Conservation (phyloP, 2,329 filamentous ascomycete species). For the Sporothrix brunneoviolacea region DNA sequence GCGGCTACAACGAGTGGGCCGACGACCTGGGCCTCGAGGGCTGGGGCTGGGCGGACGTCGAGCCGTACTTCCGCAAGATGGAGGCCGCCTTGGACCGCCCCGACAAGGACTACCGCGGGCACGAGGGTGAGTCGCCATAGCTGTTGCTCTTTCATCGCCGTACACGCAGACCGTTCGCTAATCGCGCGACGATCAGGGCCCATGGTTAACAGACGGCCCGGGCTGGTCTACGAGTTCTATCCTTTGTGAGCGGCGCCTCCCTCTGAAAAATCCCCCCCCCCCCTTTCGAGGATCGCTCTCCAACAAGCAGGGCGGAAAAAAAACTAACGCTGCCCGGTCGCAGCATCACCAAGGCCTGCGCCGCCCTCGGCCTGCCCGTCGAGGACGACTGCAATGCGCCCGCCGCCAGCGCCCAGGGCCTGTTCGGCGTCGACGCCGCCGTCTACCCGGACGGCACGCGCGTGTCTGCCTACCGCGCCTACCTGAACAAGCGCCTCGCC, state of each 20-base stretch:
- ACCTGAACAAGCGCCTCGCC: conserved; percentile 21
- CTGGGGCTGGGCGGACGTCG: conserved; percentile 29
- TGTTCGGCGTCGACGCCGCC: conserved; percentile 25
- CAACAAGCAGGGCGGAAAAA: no score
- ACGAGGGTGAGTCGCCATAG: conserved; percentile 22
- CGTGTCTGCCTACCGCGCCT: conserved; percentile 24
- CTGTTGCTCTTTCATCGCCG: no score
- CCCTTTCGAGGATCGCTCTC: no score
- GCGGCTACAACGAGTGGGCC: conserved; percentile 26
- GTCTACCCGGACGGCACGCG: conserved; percentile 22
- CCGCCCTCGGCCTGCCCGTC: conserved; percentile 23
- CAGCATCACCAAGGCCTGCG: conserved; percentile 21
- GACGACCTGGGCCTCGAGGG: conserved; percentile 23
- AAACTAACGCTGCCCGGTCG: no score
- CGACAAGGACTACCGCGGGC: conserved; percentile 19
- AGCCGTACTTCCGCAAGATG: conserved; percentile 27
- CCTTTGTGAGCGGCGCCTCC: conserved; percentile 19
- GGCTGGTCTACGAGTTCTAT: conserved; percentile 10
- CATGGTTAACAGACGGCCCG: conserved; percentile 17
- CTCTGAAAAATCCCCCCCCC: background rate
- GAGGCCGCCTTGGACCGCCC: conserved; percentile 23
- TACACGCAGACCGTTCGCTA: no score
- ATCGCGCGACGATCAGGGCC: no score
- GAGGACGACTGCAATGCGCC: conserved; percentile 25
- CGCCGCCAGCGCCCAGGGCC: conserved; percentile 22